These are phyloP conservation scores for Misopates orontium DNA, from an alignment of 257 asterid genomes.

Conservation along the genomic window DNA sequence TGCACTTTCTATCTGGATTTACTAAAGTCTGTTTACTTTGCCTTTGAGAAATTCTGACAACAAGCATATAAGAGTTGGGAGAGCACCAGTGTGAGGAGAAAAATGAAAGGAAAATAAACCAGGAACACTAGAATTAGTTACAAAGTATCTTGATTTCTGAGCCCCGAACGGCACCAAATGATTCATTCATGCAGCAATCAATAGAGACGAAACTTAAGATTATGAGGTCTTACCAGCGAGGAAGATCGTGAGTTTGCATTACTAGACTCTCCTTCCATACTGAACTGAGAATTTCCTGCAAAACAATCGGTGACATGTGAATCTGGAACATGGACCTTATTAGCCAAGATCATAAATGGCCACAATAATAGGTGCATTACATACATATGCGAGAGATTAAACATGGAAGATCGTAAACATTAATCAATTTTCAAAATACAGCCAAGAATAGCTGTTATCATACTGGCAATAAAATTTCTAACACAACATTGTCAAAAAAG, in stretches of 20 bases:
- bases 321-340: conserved; percentile 12
- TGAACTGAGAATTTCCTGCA: conserved; percentile 63
- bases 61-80: too few relatives aligned
- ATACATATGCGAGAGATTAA: background rate
- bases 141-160: too few relatives aligned
- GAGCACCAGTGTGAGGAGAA: too few relatives aligned
- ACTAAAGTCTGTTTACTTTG: too few relatives aligned
- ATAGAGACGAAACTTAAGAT: conserved; percentile 11
- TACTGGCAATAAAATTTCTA: conserved; percentile 8
- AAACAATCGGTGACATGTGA: background rate
- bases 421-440: background rate
- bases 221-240: conserved; percentile 44
- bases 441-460: background rate
- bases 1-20: too few relatives aligned
- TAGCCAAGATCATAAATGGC: too few relatives aligned
- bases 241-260: conserved; percentile 40
- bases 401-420: conserved; percentile 1
- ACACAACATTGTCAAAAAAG: conserved; percentile 2
- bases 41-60: too few relatives aligned
- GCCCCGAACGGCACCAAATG: conserved; percentile 2
- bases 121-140: too few relatives aligned
- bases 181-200: background rate
- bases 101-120: too few relatives aligned
- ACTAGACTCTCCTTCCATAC: conserved; percentile 43
- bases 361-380: too few relatives aligned